phyloP scores from a whole-genome alignment of 139 green algal species.

The Chlamydomonas eustigma region DNA sequence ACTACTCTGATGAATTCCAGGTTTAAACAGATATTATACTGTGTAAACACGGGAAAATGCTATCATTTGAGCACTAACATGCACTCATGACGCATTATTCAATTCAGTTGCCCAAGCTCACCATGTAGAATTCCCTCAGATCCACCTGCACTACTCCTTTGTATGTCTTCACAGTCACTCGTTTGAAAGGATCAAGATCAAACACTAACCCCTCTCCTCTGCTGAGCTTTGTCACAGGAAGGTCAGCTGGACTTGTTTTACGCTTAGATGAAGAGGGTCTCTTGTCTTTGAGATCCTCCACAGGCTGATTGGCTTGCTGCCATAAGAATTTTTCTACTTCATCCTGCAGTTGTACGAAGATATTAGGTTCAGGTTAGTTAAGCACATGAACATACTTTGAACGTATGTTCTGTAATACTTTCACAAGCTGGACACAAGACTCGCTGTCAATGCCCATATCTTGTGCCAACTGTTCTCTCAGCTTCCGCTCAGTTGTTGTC shows the following conservation, averaged over 20 bases:
- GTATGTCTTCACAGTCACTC: not conserved
- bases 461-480: not conserved
- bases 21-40: not conserved
- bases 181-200: not conserved
- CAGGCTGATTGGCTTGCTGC: not conserved
- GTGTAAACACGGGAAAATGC: not conserved
- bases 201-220: not conserved
- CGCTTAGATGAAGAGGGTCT: not conserved
- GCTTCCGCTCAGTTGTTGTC: not conserved
- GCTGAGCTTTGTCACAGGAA: not conserved
- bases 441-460: not conserved
- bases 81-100: not conserved
- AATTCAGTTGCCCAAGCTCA: not conserved
- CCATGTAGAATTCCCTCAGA: not conserved
- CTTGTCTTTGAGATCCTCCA: too few species aligned
- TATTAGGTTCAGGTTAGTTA: not conserved
- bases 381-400: not conserved
- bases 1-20: not conserved
- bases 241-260: not conserved
- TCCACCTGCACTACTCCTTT: not conserved
- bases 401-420: not conserved
- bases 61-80: not conserved
- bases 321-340: not conserved
- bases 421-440: not conserved
- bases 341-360: not conserved